phyloP scores from a whole-genome alignment of 2,329 filamentous ascomycete species.

The Nannizzia gypsea region DNA sequence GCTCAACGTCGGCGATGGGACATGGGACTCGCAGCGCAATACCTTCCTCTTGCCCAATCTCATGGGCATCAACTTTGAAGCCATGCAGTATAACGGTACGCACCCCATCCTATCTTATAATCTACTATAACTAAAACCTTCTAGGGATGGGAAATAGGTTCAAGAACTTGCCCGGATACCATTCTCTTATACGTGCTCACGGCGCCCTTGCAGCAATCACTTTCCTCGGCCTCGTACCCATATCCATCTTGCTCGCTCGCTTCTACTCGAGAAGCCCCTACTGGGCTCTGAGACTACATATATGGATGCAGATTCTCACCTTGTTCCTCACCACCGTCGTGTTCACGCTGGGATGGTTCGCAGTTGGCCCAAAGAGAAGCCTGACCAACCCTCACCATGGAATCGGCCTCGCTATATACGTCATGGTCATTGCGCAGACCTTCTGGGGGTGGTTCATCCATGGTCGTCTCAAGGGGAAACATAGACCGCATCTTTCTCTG shows the following conservation, averaged over 20 bases:
- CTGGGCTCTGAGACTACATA: conserved; percentile 48
- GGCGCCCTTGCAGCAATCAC: conserved; percentile 49
- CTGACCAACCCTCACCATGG: conserved; percentile 56
- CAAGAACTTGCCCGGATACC: conserved; percentile 46
- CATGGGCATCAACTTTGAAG: conserved; percentile 53
- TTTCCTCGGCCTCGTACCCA: conserved; percentile 49
- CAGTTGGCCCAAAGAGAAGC: conserved; percentile 48
- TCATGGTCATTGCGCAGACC: conserved; percentile 47
- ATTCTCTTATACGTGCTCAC: conserved; percentile 47
- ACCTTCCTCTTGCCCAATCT: conserved; percentile 54
- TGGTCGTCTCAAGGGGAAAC: conserved; percentile 41
- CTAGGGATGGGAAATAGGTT: conserved; percentile 57
- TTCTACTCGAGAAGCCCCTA: conserved; percentile 45
- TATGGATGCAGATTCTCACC: conserved; percentile 51
- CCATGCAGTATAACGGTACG: conserved; percentile 56
- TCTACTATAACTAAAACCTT: neutral
- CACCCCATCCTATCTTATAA: neutral
- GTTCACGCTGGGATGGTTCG: conserved; percentile 51
- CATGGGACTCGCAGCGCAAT: conserved; percentile 51
- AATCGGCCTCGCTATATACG: conserved; percentile 53
- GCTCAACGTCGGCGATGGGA: conserved; percentile 54
- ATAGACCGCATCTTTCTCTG: conserved; percentile 43
- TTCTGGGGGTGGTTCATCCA: conserved; percentile 49
- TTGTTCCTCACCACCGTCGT: conserved; percentile 50
- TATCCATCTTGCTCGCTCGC: conserved; percentile 48